Evolutionary conservation across 495 filamentous ascomycete genomes (phyloP).

Genomic region (Penicillium paradoxum): DNA sequence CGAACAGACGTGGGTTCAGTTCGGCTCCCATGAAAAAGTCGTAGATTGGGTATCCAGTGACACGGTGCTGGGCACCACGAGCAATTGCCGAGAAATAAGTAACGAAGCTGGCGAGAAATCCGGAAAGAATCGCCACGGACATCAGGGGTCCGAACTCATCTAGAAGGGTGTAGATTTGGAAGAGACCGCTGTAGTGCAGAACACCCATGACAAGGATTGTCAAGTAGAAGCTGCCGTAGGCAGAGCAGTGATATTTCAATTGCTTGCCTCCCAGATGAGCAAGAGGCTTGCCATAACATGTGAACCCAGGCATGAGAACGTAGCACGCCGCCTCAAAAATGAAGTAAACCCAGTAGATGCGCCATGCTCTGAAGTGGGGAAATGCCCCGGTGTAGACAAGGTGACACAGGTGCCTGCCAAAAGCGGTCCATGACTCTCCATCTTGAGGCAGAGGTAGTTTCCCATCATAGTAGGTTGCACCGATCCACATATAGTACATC

Average conservation of each 20-base stretch:
- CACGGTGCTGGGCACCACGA: conserved; percentile 52
- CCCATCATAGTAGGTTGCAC: conserved; percentile 82
- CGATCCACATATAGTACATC: conserved; percentile 98
- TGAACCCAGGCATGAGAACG: conserved; percentile 73
- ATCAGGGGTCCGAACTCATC: conserved; percentile 87
- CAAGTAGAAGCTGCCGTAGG: conserved; percentile 67
- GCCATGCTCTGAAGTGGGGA: conserved; percentile 69
- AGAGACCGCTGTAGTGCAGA: conserved; percentile 66
- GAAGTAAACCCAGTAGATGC: conserved; percentile 83
- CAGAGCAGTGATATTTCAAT: conserved; percentile 82
- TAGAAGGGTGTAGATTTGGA: conserved; percentile 77
- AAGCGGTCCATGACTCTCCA: conserved; percentile 58
- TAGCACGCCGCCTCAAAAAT: conserved; percentile 72
- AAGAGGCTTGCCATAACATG: conserved; percentile 66
- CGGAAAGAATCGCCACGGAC: conserved; percentile 81
- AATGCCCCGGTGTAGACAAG: conserved; percentile 73
- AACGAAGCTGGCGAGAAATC: conserved; percentile 66
- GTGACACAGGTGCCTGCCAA: conserved; percentile 56
- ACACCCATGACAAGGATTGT: conserved; percentile 61
- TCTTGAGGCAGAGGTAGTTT: conserved; percentile 60
- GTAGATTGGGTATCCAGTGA: conserved; percentile 88
- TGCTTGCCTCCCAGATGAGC: conserved; percentile 63
- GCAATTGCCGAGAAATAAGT: conserved; percentile 76
- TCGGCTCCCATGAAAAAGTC: conserved; percentile 99
- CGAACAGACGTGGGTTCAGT: conserved; percentile 78